phyloP scores from a whole-genome alignment of 2,329 filamentous ascomycete species.

The Fusarium pseudonygamai region DNA sequence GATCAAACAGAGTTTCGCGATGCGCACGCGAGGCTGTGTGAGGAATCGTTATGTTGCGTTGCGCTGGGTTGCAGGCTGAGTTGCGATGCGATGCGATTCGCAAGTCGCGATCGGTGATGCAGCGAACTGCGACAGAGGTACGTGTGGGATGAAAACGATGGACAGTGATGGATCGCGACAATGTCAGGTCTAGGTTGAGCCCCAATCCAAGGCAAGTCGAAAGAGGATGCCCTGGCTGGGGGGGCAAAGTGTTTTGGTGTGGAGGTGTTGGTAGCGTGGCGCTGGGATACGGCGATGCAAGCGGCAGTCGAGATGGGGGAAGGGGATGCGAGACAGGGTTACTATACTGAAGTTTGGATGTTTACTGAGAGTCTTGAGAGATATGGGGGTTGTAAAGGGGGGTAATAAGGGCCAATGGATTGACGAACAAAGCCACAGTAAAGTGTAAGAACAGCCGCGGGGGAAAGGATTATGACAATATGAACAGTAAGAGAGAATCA shows the following conservation, averaged over 20 bases:
- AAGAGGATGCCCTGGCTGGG: constrained; percentile 35
- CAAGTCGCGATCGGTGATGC: constrained; percentile 35
- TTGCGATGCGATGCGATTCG: constrained; percentile 34
- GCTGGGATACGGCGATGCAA: constrained; percentile 40
- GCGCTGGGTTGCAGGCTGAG: not conserved
- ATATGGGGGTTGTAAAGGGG: not conserved
- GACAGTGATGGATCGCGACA: constrained; percentile 29
- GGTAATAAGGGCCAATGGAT: constrained; percentile 18
- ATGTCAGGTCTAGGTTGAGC: constrained; percentile 30
- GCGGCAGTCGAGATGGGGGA: constrained; percentile 36
- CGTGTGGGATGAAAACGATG: constrained; percentile 9
- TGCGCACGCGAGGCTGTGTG: constrained; percentile 41
- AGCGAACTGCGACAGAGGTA: constrained; percentile 26
- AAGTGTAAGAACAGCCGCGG: constrained; percentile 1
- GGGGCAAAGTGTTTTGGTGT: constrained; percentile 38
- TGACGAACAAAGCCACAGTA: not conserved
- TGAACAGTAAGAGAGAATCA: constrained; percentile 6
- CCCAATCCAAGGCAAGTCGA: constrained; percentile 21
- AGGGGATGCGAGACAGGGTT: constrained; percentile 22
- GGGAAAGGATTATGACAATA: constrained; percentile 16
- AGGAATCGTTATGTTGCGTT: constrained; percentile 2
- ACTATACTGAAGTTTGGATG: not conserved
- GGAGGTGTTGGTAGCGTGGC: constrained; percentile 40
- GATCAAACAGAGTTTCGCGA: constrained; percentile 37
- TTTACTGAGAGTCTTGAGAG: not conserved